Evolutionary conservation across 1,284 basidiomycete species (phyloP), one percentile per base, ranked within the genome.

Genomic region (Coniferiporia sulphurascens): DNA sequence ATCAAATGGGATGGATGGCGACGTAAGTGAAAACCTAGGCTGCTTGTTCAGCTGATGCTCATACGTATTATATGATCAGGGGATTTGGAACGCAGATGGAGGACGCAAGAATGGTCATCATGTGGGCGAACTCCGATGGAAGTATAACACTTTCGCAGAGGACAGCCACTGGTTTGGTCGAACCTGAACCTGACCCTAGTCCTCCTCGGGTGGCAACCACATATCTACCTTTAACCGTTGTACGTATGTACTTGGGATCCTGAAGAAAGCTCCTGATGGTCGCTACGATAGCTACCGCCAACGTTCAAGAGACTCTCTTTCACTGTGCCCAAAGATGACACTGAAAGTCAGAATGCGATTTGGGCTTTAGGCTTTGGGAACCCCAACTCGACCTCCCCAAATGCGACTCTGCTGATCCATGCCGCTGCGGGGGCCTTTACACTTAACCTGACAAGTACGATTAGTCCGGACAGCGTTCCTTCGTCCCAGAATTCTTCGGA

Each of bases 21-120:
- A 74, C 84, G 79, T 81, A 67, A 62, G 71, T 68, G 19, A 5
- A 32, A 15, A 2, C 55, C 19, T 15, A 13, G n/a, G 9, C 15
- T 53, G 15, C 38, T 15, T 10, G 48, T 48, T 44, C 53, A 43
- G 49, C 36, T 46, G 50, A 38, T 60, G 46, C 64, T 56, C 38
- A 21, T 56, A 54, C 22, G 46, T 51, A 62, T 46, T 41, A 34
- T 53, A 50, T 43, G 17, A 21, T 41, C 59, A 83, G 81, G 52
- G 85, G 84, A 1, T 86, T 83, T 65, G 84, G 84, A 1, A 66
- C 62, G 13, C 70, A 69, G 38, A 86, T 86, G 84, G 63, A 74
- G 35, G 58, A 67, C 54, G 66, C 70, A 8, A 71, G 67, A 0
- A 71, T 78, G 70, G 72, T 79, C 46, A 74, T 81, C 46, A 68